Conservation (phyloP, 2,329 filamentous ascomycete species). For the Spiromastix sp. region DNA sequence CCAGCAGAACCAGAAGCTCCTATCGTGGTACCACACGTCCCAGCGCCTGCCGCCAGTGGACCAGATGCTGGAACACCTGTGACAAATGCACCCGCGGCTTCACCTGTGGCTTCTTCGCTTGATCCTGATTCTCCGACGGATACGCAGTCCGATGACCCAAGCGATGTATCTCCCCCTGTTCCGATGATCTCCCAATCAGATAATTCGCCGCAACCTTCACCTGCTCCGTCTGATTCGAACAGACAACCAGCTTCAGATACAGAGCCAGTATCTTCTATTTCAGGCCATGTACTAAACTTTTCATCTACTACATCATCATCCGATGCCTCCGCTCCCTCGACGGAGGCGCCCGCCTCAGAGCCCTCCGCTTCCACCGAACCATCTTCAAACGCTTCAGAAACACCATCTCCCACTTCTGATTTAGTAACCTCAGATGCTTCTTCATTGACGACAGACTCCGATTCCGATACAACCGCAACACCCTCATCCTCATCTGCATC, state of each 20-base stretch:
- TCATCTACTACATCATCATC: background rate
- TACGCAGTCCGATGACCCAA: background rate
- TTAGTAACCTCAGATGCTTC: too few relatives aligned
- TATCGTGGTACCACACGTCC: conserved; percentile 6
- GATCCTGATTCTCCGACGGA: background rate
- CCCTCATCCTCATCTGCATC: conserved; percentile 1
- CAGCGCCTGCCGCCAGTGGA: background rate
- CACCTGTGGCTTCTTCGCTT: background rate
- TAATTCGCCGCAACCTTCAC: too few relatives aligned
- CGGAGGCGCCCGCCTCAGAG: background rate
- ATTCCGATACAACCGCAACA: background rate
- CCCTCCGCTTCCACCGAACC: background rate
- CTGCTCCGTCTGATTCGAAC: too few relatives aligned
- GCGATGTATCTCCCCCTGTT: background rate
- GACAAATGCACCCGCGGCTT: background rate
- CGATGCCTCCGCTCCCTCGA: background rate
- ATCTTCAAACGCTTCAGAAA: too few relatives aligned
- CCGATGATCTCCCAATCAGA: too few relatives aligned
- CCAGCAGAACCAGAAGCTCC: conserved; percentile 12
- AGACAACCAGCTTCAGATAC: too few relatives aligned
- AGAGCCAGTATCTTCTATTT: too few relatives aligned
- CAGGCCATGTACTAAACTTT: too few relatives aligned
- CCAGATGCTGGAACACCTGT: too few relatives aligned
- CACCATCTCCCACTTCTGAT: too few relatives aligned
- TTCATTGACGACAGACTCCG: background rate